These are phyloP conservation scores for Ehretia macrophylla DNA, from an alignment of 257 asterid species.

Conservation along the genomic window DNA sequence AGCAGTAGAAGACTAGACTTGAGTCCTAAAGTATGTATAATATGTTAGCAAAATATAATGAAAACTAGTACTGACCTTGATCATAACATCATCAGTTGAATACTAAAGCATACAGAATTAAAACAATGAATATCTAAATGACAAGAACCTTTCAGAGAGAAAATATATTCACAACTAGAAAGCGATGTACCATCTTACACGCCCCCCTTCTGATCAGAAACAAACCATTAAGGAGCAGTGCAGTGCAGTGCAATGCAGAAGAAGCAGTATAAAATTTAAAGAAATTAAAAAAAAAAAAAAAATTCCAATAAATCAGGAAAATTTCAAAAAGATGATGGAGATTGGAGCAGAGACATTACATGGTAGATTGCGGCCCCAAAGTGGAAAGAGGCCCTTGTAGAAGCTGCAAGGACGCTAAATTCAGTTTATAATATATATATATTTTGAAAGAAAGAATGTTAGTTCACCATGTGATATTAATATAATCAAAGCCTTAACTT, in stretches of 20 bases:
- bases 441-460: background rate
- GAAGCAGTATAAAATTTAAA: background rate
- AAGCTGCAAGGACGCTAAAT: constrained; percentile 40
- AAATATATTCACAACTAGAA: background rate
- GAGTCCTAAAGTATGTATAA: too few species aligned
- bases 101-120: too few species aligned
- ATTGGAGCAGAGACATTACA: constrained; percentile 40
- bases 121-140: background rate
- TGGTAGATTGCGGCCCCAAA: constrained; percentile 83
- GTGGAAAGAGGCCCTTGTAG: constrained; percentile 67
- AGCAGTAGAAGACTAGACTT: background rate
- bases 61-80: too few species aligned
- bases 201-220: too few species aligned
- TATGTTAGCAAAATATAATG: too few species aligned
- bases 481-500: constrained; percentile 1
- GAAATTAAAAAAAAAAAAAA: too few species aligned
- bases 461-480: background rate
- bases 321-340: background rate
- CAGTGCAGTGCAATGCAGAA: too few species aligned
- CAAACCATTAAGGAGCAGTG: too few species aligned
- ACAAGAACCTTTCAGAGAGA: background rate
- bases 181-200: too few species aligned
- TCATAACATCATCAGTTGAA: too few species aligned
- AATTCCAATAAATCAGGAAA: constrained; percentile 2
- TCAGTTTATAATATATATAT: background rate